Base-by-base conservation (phyloP, 768 basidiomycete species). In the Polyporus arcularius region DNA sequence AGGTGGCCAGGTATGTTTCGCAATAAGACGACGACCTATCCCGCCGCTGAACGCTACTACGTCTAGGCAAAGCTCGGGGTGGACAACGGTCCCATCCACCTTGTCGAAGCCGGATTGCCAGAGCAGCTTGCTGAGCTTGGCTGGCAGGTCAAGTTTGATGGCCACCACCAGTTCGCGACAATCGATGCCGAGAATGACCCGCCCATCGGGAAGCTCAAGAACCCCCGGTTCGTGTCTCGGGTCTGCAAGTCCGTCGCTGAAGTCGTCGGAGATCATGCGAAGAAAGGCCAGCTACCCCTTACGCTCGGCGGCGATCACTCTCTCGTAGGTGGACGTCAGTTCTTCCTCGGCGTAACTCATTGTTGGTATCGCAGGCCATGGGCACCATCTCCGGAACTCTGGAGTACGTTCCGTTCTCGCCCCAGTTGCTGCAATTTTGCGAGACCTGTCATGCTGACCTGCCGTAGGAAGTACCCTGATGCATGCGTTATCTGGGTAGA, bases 241-340 rank as follows among this genome's bases (percentile, higher is more conserved):
- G 96, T 98, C 45, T 87, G 85, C 64, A 73, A 94, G 72, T 83
- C 87, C 46, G 88, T 98, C 40, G 86, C 91, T n/a, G 75, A 81
- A 39, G 86, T 76, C 35, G 90, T 98, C n/a, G 85, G 85, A 12
- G 82, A 70, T 2, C 91, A 95, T 74, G 86, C 85, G 28, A 82
- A 82, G 75, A 85, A 85, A 55, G 94, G 96, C 1, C 82, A 86
- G 68, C 78, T 99, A 26, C 91, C 95, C 9, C 78, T 99, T 12
- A 98, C 95, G 2, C 79, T 98, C 7, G 97, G 97, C 11, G 97
- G 97, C 12, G 97, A 99, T 71, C 97, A 99, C 75, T 96, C 94
- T 58, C 78, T 98, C 72, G 92, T 91, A 61, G 55, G 86, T 38
- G 49, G n/a, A 3, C 30, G 21, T 35, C 15, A 16, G 26, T 9